Conservation (phyloP, 1,284 basidiomycete genomes). For the Sanghuangporus weigelae region DNA sequence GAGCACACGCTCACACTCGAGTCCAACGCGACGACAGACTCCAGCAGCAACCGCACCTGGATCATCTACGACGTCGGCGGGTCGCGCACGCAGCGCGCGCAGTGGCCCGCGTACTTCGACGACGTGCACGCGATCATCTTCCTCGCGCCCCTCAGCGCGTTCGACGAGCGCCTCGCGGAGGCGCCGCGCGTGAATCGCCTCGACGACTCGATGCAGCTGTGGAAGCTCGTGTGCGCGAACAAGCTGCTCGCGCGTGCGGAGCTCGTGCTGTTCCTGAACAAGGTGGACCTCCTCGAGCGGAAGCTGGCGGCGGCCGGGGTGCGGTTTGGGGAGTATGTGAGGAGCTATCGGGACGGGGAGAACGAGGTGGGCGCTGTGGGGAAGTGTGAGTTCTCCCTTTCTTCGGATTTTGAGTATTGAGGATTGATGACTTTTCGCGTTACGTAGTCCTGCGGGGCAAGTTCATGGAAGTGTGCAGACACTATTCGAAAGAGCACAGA, state of each 20-base stretch:
- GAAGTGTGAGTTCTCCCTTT: slow-evolving; percentile 43
- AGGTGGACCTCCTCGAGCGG: slow-evolving; percentile 47
- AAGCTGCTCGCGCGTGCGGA: slow-evolving; percentile 51
- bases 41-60: slow-evolving; percentile 27
- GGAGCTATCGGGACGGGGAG: slow-evolving; percentile 56
- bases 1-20: slow-evolving; percentile 33
- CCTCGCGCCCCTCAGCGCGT: slow-evolving; percentile 64
- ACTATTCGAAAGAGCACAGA: slow-evolving; percentile 41
- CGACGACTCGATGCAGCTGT: slow-evolving; percentile 61
- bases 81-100: slow-evolving; percentile 30
- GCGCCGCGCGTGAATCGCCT: slow-evolving; percentile 56
- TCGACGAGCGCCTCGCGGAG: slow-evolving; percentile 59
- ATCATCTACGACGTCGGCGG: slow-evolving; percentile 37
- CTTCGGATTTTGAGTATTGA: background rate
- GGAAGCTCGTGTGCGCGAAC: slow-evolving; percentile 51
- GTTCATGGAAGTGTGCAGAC: slow-evolving; percentile 51
- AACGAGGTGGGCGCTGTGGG: slow-evolving; percentile 53
- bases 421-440: background rate
- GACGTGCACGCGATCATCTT: slow-evolving; percentile 68
- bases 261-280: slow-evolving; percentile 63
- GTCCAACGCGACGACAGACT: slow-evolving; percentile 18
- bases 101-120: slow-evolving; percentile 57
- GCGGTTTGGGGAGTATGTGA: slow-evolving; percentile 30
- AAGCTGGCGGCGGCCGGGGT: slow-evolving; percentile 31
- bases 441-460: slow-evolving; percentile 59